These are phyloP conservation scores for Coemansia sp. DNA, from an alignment of 192 early-diverging fungal species.

Conservation along the genomic window DNA sequence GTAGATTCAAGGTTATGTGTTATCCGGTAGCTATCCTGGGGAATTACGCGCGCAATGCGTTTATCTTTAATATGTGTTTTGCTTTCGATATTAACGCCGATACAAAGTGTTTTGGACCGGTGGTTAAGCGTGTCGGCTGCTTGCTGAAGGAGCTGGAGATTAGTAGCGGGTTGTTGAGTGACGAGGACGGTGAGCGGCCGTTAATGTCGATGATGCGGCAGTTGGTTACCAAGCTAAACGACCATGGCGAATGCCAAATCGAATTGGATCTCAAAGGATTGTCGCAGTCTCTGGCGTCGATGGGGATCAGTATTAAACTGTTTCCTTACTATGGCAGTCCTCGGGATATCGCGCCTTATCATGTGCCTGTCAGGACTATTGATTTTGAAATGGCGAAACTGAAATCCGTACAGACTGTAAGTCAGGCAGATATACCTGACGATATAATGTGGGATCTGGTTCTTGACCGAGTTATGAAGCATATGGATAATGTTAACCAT, in stretches of 20 bases:
- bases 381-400: slow-evolving; percentile 45
- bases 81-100: slow-evolving; percentile 87
- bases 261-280: slow-evolving; percentile 48
- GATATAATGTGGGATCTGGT: slow-evolving; percentile 96
- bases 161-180: slow-evolving; percentile 43
- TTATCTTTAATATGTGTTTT: slow-evolving; percentile 95
- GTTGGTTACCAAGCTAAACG: slow-evolving; percentile 52
- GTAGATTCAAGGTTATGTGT: slow-evolving; percentile 49
- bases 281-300: slow-evolving; percentile 40
- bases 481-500: slow-evolving; percentile 85
- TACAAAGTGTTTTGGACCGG: slow-evolving; percentile 82
- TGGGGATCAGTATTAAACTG: slow-evolving; percentile 52
- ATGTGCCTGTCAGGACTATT: slow-evolving; percentile 44
- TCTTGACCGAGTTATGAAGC: slow-evolving; percentile 71
- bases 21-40: slow-evolving; percentile 53
- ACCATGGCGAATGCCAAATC: slow-evolving; percentile 53
- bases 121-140: slow-evolving; percentile 86
- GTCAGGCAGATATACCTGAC: slow-evolving; percentile 65
- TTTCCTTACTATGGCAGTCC: slow-evolving; percentile 52
- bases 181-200: slow-evolving; percentile 30
- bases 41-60: slow-evolving; percentile 75
- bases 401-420: slow-evolving; percentile 55
- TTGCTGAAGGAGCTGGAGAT: slow-evolving; percentile 83
- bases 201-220: slow-evolving; percentile 48
- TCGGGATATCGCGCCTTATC: slow-evolving; percentile 23